A percentile compares a stretch with the other conserved stretches of the same genome.
Evolutionary conservation across 2,329 filamentous ascomycete species (phyloP).

Genomic region (Paecilomyces dactylethromorphus): DNA sequence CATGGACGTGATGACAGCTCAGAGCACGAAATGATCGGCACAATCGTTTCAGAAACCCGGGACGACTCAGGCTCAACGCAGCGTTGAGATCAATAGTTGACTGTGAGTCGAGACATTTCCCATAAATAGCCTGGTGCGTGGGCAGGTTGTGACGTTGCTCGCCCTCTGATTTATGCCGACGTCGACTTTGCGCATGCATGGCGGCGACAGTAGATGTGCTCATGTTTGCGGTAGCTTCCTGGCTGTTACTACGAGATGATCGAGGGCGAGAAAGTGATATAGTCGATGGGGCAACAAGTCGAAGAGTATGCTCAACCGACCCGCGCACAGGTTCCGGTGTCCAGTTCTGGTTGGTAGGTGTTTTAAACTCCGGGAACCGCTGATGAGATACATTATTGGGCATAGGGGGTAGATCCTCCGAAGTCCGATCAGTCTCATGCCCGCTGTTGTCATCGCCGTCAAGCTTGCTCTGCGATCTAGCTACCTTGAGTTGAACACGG

Average conservation of each 20-base stretch:
- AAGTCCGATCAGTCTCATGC: constrained; percentile 11
- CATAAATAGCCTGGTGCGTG: constrained; percentile 22
- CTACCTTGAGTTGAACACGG: constrained; percentile 30
- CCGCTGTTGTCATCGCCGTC: constrained; percentile 11
- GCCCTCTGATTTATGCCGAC: constrained; percentile 23
- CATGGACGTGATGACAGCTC: constrained; percentile 14
- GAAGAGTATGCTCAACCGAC: constrained; percentile 23
- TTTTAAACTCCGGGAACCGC: constrained; percentile 10
- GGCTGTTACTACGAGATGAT: constrained; percentile 18
- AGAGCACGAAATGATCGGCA: constrained; percentile 20
- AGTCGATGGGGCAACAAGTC: constrained; percentile 29
- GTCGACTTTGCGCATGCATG: constrained; percentile 27
- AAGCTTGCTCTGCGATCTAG: constrained; percentile 30
- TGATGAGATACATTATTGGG: constrained; percentile 11
- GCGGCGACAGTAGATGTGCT: constrained; percentile 30
- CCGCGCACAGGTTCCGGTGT: constrained; percentile 18
- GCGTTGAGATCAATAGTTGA: not conserved
- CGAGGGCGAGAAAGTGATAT: constrained; percentile 23
- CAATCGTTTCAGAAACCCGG: constrained; percentile 16
- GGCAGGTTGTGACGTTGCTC: constrained; percentile 14
- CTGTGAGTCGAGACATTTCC: constrained; percentile 25
- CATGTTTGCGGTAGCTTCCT: constrained; percentile 19
- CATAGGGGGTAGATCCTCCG: constrained; percentile 24
- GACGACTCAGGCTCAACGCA: constrained; percentile 11
- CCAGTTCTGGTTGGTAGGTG: constrained; percentile 9